Evolutionary conservation across 1,284 basidiomycete genomes (phyloP).

Genomic region (Tranzscheliella williamsii): DNA sequence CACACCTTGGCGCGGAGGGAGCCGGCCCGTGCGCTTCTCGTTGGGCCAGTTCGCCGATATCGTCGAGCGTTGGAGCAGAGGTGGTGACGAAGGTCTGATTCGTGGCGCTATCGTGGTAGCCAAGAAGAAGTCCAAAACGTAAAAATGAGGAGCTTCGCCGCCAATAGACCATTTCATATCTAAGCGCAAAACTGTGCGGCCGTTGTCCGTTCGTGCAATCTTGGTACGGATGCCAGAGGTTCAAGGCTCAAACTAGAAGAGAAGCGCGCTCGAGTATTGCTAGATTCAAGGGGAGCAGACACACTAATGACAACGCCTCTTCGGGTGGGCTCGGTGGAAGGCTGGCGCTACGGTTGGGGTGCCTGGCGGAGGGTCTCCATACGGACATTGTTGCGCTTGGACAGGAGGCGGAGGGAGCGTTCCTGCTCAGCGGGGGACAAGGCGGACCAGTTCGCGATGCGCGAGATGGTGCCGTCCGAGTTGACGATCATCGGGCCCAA

Average conservation of each 20-base stretch:
- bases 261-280: too few relatives aligned
- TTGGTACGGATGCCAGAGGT: too few relatives aligned
- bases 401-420: conserved; percentile 40
- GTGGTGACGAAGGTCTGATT: conserved; percentile 40
- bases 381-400: conserved; percentile 47
- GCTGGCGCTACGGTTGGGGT: too few relatives aligned
- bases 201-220: too few relatives aligned
- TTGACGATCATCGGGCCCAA: conserved; percentile 53
- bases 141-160: too few relatives aligned
- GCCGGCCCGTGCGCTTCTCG: conserved; percentile 11
- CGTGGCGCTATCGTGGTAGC: conserved; percentile 50
- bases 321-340: too few relatives aligned
- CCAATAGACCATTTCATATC: too few relatives aligned
- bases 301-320: too few relatives aligned
- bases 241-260: too few relatives aligned
- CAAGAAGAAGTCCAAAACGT: not conserved
- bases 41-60: conserved; percentile 44
- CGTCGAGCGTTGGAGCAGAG: conserved; percentile 45
- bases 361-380: conserved; percentile 12
- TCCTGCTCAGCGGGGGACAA: conserved; percentile 45
- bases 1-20: conserved; percentile 43
- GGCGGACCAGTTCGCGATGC: conserved; percentile 46
- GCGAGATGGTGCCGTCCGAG: conserved; percentile 50
- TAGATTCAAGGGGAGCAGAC: too few relatives aligned
- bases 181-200: too few relatives aligned